Percentiles rank a stretch among this genome's conserved stretches.
These are phyloP conservation scores for Phaeomoniella chlamydospora DNA, from an alignment of 2,329 filamentous ascomycete species.

Conservation along the genomic window DNA sequence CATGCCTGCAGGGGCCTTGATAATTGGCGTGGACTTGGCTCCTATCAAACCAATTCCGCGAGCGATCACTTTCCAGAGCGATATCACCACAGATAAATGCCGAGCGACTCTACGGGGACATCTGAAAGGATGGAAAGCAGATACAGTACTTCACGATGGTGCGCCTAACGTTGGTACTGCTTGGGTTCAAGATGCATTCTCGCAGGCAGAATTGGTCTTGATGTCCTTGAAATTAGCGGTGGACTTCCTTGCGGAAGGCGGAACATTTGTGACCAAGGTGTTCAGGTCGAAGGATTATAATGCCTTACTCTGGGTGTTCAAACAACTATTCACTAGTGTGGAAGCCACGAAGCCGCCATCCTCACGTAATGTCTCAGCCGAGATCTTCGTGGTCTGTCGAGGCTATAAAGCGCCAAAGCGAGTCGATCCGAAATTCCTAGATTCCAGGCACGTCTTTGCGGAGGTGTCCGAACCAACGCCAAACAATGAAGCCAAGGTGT, in stretches of 20 bases:
- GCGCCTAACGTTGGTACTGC: slow-evolving; percentile 96
- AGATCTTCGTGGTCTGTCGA: slow-evolving; percentile 95
- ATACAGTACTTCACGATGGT: slow-evolving; percentile 90
- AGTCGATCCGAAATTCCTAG: slow-evolving; percentile 83
- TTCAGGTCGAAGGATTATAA: slow-evolving; percentile 98
- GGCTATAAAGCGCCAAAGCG: slow-evolving; percentile 92
- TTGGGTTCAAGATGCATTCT: slow-evolving; percentile 97
- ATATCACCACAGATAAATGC: slow-evolving; percentile 96
- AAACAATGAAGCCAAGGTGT: slow-evolving; percentile 96
- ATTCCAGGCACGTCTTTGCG: slow-evolving; percentile 79
- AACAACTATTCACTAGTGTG: slow-evolving; percentile 87
- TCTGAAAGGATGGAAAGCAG: slow-evolving; percentile 90
- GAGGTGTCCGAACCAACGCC: slow-evolving; percentile 74
- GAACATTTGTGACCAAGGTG: slow-evolving; percentile 92
- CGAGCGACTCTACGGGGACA: slow-evolving; percentile 78
- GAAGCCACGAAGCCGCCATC: slow-evolving; percentile 96
- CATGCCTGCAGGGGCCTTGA: slow-evolving; percentile 81
- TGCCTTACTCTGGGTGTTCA: slow-evolving; percentile 89
- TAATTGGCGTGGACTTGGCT: slow-evolving; percentile 83
- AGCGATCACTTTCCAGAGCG: slow-evolving; percentile 90
- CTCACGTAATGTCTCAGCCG: slow-evolving; percentile 87
- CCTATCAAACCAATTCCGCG: slow-evolving; percentile 93
- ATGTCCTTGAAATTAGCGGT: slow-evolving; percentile 88
- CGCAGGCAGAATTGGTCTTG: slow-evolving; percentile 82
- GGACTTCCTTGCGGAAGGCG: slow-evolving; percentile 78